phyloP scores from a whole-genome alignment of 2,329 filamentous ascomycete genomes.

The Fusarium sp. region DNA sequence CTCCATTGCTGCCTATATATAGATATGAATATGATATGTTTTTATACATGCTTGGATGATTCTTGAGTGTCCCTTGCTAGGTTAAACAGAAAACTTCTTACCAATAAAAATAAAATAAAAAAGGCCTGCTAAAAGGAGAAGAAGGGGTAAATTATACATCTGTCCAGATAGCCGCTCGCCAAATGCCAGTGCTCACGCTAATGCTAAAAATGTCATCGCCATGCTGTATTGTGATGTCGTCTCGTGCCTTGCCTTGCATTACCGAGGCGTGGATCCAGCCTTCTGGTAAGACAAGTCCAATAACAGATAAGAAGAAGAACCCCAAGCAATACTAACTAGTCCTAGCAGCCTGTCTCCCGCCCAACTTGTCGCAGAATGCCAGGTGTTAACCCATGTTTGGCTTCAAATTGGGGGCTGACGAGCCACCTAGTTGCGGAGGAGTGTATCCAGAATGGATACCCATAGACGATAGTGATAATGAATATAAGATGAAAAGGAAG shows the following conservation, averaged over 20 bases:
- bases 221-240: slow-evolving; percentile 27
- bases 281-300: slow-evolving; percentile 23
- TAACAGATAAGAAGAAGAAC: slow-evolving; percentile 20
- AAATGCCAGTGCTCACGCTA: slow-evolving; percentile 31
- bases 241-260: slow-evolving; percentile 23
- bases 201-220: slow-evolving; percentile 31
- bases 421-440: slow-evolving; percentile 9
- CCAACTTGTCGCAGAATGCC: slow-evolving; percentile 9
- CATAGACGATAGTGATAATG: slow-evolving; percentile 8
- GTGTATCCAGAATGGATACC: slow-evolving; percentile 3
- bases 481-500: background rate
- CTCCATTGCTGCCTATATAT: slow-evolving; percentile 4
- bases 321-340: slow-evolving; percentile 1
- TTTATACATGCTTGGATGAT: slow-evolving; percentile 37
- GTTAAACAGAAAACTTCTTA: slow-evolving; percentile 7
- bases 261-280: background rate
- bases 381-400: slow-evolving; percentile 13
- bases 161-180: slow-evolving; percentile 34
- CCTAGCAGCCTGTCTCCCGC: slow-evolving; percentile 8
- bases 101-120: background rate
- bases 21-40: slow-evolving; percentile 11
- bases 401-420: slow-evolving; percentile 16
- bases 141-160: slow-evolving; percentile 27
- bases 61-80: slow-evolving; percentile 17
- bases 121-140: background rate